Evolutionary conservation across 345 rosid genomes (phyloP).

Genomic region (Aurinia saxatilis): DNA sequence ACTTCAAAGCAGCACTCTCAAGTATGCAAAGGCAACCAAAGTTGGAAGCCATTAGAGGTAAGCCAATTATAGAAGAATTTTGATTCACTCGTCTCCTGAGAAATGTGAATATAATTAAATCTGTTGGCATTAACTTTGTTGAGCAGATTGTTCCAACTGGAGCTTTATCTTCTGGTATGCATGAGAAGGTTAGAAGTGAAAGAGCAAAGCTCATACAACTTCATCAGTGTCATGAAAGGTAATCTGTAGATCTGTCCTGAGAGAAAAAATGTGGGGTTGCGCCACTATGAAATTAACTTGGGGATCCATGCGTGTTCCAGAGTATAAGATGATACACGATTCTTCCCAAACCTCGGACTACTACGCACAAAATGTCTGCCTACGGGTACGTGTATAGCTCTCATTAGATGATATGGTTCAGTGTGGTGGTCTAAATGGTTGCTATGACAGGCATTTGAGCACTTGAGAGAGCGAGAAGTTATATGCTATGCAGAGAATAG

Average conservation of each 20-base stretch:
- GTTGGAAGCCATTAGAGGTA: conserved; percentile 74
- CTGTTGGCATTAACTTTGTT: background rate
- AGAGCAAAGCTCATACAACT: conserved; percentile 82
- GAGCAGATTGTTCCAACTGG: conserved; percentile 80
- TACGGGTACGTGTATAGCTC: conserved; percentile 46
- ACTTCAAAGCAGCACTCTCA: conserved; percentile 65
- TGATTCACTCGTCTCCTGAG: background rate
- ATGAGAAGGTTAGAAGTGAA: conserved; percentile 84
- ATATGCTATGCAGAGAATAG: conserved; percentile 60
- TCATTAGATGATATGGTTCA: background rate
- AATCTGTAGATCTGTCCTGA: background rate
- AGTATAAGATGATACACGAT: conserved; percentile 73
- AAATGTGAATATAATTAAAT: no score
- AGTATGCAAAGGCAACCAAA: conserved; percentile 68
- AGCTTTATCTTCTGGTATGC: conserved; percentile 79
- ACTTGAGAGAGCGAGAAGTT: conserved; percentile 55
- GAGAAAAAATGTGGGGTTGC: background rate
- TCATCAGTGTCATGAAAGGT: conserved; percentile 87
- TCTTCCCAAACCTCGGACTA: conserved; percentile 72
- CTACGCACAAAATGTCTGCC: conserved; percentile 60
- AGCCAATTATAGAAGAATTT: background rate
- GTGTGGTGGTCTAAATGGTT: conserved; percentile 16
- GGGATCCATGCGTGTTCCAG: conserved; percentile 35
- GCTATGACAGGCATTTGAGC: conserved; percentile 74
- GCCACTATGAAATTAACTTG: background rate